A percentile compares a stretch with the other conserved stretches of the same genome.
phyloP scores from a whole-genome alignment of 2,329 filamentous ascomycete genomes.

The Aspergillus cejpii region DNA sequence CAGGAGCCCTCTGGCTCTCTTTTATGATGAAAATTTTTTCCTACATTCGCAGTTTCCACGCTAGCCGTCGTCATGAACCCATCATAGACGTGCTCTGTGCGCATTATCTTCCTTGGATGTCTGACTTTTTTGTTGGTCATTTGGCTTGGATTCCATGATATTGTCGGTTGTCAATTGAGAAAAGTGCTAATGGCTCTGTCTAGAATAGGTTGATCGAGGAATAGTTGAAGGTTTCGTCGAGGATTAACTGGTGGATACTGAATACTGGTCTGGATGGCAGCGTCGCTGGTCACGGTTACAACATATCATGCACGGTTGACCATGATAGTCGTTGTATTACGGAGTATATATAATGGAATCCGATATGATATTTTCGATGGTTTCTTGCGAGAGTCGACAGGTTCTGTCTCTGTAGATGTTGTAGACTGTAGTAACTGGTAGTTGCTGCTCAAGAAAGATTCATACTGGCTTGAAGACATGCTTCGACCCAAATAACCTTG shows the following conservation, averaged over 20 bases:
- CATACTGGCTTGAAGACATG: too few relatives aligned
- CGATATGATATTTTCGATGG: too few relatives aligned
- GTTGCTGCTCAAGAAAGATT: too few relatives aligned
- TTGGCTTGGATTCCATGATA: constrained; percentile 2
- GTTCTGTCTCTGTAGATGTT: too few relatives aligned
- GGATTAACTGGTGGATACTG: background rate
- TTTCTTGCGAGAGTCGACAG: too few relatives aligned
- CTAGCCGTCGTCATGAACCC: constrained; percentile 35
- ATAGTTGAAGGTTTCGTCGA: background rate
- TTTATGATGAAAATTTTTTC: constrained; percentile 39
- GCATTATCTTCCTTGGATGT: constrained; percentile 38
- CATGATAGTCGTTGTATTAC: too few relatives aligned
- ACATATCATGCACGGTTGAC: too few relatives aligned
- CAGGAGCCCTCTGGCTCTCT: constrained; percentile 18
- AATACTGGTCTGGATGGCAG: background rate
- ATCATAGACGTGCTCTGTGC: constrained; percentile 32
- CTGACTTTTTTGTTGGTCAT: constrained; percentile 18
- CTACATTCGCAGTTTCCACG: constrained; percentile 42
- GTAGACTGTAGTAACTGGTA: too few relatives aligned
- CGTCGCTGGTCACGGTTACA: too few relatives aligned
- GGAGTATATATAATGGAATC: too few relatives aligned
- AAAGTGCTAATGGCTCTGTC: constrained; percentile 6
- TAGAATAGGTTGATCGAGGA: background rate
- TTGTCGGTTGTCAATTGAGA: constrained; percentile 12
- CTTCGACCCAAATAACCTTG: too few relatives aligned